Evolutionary conservation across 1,284 basidiomycete genomes (phyloP), one percentile per base, ranked within the genome.

Genomic region (Pyrrhoderma lamaoense): DNA sequence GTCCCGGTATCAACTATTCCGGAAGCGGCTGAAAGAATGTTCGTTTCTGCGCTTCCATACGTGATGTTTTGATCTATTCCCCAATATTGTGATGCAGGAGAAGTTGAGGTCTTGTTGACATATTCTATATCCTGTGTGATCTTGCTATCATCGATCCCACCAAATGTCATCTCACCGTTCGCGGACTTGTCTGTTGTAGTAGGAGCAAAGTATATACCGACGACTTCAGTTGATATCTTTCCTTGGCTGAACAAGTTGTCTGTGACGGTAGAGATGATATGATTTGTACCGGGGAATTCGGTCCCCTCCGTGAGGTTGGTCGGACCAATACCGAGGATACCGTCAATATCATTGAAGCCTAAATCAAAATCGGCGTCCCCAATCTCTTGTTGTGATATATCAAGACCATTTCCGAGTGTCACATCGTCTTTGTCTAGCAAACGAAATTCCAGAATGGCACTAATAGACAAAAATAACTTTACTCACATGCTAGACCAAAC

Each of bases 271-370:
- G 56, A 56, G 11, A 5, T 5, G 11, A 5, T 5, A 31, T 31
- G 21, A 58, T 44, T 3, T 35, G 34, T 36, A 49, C 45, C 14
- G 56, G 44, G 11, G 27, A 11, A 31, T 11, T 11, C 27, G 23
- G 60, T 59, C 16, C 49, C 56, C 8, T 34, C 39, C 0, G 67
- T 69, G 38, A 68, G 49, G 47, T 47, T 49, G n/a, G 54, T 52
- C 16, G 68, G 67, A 8, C 68, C 67, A 16, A 70, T 56, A 2
- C 80, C 80, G 34, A 83, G 62, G 54, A 82, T 80, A 21, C 74
- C 74, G 60, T 82, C 73, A 11, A 72, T 65, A 40, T 70, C 74
- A 0, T 55, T 42, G 67, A 68, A 63, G 8, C 66, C 75, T 18
- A 45, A 60, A 55, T 69, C 62, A 0, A 14, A 59, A 3, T 68